These are phyloP conservation scores for Massarina eburnea DNA, from an alignment of 2,329 filamentous ascomycete species.

Conservation along the genomic window DNA sequence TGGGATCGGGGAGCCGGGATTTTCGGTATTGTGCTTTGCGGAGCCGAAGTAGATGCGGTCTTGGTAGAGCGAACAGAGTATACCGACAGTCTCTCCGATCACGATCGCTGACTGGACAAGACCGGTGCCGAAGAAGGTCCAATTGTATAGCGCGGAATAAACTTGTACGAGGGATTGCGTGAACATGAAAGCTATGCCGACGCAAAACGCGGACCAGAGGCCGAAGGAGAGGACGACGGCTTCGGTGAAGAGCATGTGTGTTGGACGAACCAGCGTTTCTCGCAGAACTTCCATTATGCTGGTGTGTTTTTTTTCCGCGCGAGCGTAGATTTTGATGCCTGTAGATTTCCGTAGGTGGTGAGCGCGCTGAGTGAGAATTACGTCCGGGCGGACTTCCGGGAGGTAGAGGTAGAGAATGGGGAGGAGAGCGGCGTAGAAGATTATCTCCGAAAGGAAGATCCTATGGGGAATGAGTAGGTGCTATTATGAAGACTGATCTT, in stretches of 20 bases:
- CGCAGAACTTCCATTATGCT: conserved; percentile 37
- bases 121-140: conserved; percentile 46
- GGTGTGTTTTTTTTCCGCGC: conserved; percentile 39
- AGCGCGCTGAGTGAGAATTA: conserved; percentile 48
- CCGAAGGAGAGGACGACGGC: conserved; percentile 52
- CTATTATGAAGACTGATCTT: conserved; percentile 11
- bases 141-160: conserved; percentile 45
- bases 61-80: conserved; percentile 39
- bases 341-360: conserved; percentile 32
- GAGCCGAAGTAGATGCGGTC: conserved; percentile 47
- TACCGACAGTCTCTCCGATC: conserved; percentile 50
- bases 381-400: conserved; percentile 50
- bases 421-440: conserved; percentile 49
- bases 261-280: conserved; percentile 41
- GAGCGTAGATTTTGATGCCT: conserved; percentile 26
- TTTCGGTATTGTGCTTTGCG: conserved; percentile 41
- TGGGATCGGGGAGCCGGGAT: conserved; percentile 44
- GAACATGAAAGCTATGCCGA: conserved; percentile 53
- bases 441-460: conserved; percentile 51
- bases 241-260: conserved; percentile 52
- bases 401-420: conserved; percentile 46
- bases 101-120: conserved; percentile 50
- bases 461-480: conserved; percentile 25
- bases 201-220: conserved; percentile 52
- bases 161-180: conserved; percentile 52